Percentiles rank a stretch among this genome's conserved stretches.
Conservation (phyloP, 129 eudicot genomes). For the Artemisia annua region DNA sequence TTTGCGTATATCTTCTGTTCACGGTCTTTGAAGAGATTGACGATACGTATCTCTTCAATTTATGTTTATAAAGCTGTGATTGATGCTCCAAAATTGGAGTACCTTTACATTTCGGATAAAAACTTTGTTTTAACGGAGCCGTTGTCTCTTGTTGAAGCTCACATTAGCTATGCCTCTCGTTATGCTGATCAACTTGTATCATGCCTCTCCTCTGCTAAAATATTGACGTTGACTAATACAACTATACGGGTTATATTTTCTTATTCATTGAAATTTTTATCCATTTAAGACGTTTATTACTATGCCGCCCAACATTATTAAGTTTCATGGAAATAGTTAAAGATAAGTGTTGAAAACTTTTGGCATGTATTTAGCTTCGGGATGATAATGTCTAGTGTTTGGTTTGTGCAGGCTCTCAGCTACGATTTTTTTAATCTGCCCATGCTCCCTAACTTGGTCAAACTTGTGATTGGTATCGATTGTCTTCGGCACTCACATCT, state of each 20-base stretch:
- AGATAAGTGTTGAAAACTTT: not conserved
- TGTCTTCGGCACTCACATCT: not conserved
- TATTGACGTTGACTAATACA: conserved; percentile 9
- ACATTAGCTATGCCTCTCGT: not conserved
- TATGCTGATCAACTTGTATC: not conserved
- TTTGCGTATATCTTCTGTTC: not conserved
- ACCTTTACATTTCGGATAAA: conserved; percentile 20
- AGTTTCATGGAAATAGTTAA: not conserved
- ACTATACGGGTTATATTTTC: not conserved
- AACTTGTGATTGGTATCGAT: conserved; percentile 22
- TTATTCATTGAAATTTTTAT: not conserved
- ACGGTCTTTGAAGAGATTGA: conserved; percentile 24
- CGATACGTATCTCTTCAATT: not conserved
- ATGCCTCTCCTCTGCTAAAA: conserved; percentile 15
- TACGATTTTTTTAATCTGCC: not conserved
- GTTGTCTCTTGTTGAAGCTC: conserved; percentile 23
- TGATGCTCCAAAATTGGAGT: conserved; percentile 27
- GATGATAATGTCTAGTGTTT: conserved; percentile 3
- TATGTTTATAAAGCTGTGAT: not conserved
- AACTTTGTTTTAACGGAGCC: not conserved
- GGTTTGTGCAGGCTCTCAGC: conserved; percentile 2
- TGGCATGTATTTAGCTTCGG: not conserved
- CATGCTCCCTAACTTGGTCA: conserved; percentile 26
- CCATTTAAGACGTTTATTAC: not conserved
- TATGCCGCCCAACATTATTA: not conserved